A percentile compares a stretch with the other conserved stretches of the same genome.
Conservation (phyloP, 2,329 filamentous ascomycete genomes). For the Endoconidiophora polonica region DNA sequence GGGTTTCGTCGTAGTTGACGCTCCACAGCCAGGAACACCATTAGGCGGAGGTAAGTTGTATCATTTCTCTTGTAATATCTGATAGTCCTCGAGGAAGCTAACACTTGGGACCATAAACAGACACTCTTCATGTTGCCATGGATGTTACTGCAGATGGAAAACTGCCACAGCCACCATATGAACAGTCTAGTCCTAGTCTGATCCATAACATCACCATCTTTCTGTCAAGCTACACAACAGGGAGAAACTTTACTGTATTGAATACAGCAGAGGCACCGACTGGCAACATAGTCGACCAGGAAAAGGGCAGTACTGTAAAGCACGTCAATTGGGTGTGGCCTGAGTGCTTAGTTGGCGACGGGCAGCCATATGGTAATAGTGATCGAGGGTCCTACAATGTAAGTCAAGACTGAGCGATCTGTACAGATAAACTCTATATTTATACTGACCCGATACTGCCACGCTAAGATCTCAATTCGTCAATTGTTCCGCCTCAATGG, state of each 20-base stretch:
- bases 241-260: conserved; percentile 50
- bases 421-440: neutral
- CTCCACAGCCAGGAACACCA: conserved; percentile 47
- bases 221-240: conserved; percentile 44
- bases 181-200: conserved; percentile 34
- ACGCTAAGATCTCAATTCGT: conserved; percentile 45
- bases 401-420: conserved; percentile 14
- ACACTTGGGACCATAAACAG: conserved; percentile 19
- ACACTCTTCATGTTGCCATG: conserved; percentile 45
- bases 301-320: conserved; percentile 52
- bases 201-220: conserved; percentile 52
- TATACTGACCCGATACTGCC: neutral
- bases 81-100: conserved; percentile 2
- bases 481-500: conserved; percentile 52
- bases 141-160: conserved; percentile 51
- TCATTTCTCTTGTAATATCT: neutral
- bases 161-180: conserved; percentile 32
- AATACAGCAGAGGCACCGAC: conserved; percentile 43
- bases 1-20: conserved; percentile 48
- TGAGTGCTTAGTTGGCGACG: conserved; percentile 47
- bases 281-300: conserved; percentile 45
- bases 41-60: conserved; percentile 39
- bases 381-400: conserved; percentile 48
- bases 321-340: conserved; percentile 61
- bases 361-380: conserved; percentile 29